These are phyloP conservation scores for Ceriops tagal DNA, from an alignment of 345 rosid genomes.

Conservation along the genomic window DNA sequence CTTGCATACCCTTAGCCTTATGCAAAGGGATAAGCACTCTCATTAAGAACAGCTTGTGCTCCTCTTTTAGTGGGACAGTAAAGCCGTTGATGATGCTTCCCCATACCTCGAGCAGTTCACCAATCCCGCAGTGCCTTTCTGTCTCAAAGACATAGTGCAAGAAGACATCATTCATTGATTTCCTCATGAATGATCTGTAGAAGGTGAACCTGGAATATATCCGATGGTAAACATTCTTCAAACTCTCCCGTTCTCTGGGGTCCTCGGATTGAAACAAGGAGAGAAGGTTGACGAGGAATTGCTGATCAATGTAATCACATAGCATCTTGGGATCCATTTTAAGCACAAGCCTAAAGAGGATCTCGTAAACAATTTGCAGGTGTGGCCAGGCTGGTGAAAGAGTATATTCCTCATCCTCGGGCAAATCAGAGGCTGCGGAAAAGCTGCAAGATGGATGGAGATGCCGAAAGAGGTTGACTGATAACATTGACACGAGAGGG, in stretches of 20 bases:
- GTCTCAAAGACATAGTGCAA: constrained; percentile 40
- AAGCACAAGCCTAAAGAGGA: constrained; percentile 40
- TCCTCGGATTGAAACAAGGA: constrained; percentile 56
- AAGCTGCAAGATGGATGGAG: constrained; percentile 39
- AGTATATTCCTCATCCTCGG: constrained; percentile 45
- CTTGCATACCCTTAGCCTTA: constrained; percentile 44
- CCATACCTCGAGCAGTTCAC: constrained; percentile 57
- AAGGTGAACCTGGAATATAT: constrained; percentile 49
- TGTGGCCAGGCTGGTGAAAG: constrained; percentile 49
- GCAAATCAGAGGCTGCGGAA: constrained; percentile 18
- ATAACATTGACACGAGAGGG: constrained; percentile 49
- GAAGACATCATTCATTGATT: constrained; percentile 54
- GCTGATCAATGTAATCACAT: constrained; percentile 30
- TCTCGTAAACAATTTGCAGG: constrained; percentile 46
- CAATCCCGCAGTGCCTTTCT: constrained; percentile 50
- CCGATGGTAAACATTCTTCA: constrained; percentile 57
- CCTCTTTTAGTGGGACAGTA: constrained; percentile 56
- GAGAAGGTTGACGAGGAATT: constrained; percentile 45
- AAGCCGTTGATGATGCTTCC: constrained; percentile 68
- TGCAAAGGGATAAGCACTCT: constrained; percentile 62
- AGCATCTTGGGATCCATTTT: constrained; percentile 40
- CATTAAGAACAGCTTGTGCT: constrained; percentile 59
- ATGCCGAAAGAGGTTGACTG: constrained; percentile 52
- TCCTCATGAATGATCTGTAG: constrained; percentile 53
- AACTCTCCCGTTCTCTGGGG: constrained; percentile 47